Conservation (phyloP, 371 early-diverging fungal genomes). For the Mucor racemosus region DNA sequence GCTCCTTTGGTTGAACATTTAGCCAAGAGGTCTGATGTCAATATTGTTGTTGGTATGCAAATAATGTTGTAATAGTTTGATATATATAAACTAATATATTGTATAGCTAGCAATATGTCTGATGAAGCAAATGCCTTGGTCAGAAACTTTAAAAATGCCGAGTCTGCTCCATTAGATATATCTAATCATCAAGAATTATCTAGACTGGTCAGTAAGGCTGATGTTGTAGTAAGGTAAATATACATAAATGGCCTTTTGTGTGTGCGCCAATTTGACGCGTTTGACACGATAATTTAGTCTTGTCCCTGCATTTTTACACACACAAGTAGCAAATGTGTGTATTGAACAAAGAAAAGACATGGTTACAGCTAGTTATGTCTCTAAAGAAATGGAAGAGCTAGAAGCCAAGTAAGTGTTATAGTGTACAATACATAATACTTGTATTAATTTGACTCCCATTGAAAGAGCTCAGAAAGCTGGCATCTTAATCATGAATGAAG, state of each 20-base stretch:
- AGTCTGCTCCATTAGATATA: conserved; percentile 59
- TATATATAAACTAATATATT: neutral
- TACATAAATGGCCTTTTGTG: neutral
- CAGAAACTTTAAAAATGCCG: conserved; percentile 55
- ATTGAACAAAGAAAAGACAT: conserved; percentile 89
- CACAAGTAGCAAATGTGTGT: conserved; percentile 80
- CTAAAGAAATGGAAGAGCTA: conserved; percentile 84
- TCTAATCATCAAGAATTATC: conserved; percentile 57
- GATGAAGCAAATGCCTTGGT: conserved; percentile 75
- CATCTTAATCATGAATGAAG: conserved; percentile 93
- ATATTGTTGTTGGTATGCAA: conserved; percentile 74
- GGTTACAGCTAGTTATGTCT: conserved; percentile 97
- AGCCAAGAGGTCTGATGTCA: conserved; percentile 61
- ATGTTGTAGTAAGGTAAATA: conserved; percentile 85
- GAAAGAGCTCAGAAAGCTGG: conserved; percentile 81
- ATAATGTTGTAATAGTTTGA: too few species aligned
- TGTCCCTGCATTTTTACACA: conserved; percentile 94
- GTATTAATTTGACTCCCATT: neutral
- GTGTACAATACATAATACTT: neutral
- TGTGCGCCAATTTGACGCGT: neutral
- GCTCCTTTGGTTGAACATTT: conserved; percentile 90
- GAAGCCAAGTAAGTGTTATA: conserved; percentile 60
- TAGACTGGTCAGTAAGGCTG: conserved; percentile 72
- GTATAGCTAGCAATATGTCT: conserved; percentile 76
- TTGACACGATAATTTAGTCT: conserved; percentile 54